Percentiles rank a stretch among this genome's conserved stretches.
These are phyloP conservation scores for Malus domestica DNA, from an alignment of 306 rosid species.

Conservation along the genomic window DNA sequence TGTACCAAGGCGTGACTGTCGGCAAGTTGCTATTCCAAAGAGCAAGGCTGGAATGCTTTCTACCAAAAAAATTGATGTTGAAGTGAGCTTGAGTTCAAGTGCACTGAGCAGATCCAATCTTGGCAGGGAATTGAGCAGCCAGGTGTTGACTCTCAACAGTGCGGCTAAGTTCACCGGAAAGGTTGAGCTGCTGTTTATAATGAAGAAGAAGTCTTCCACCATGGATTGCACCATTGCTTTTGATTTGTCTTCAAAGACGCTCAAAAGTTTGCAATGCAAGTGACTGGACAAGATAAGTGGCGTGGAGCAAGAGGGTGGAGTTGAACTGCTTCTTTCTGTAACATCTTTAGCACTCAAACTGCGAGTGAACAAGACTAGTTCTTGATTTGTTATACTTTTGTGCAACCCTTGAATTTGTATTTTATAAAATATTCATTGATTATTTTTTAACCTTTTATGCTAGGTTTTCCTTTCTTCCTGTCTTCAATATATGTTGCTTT, in stretches of 20 bases:
- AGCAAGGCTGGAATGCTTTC: slow-evolving; percentile 9
- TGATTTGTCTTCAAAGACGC: not conserved
- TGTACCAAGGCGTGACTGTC: not conserved
- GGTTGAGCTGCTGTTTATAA: not conserved
- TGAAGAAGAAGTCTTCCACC: slow-evolving; percentile 7
- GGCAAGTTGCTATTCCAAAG: not conserved
- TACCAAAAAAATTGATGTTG: not conserved
- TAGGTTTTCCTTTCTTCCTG: too few relatives aligned
- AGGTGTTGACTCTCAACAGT: slow-evolving; percentile 2
- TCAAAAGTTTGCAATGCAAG: slow-evolving; percentile 4
- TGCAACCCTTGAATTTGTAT: too few relatives aligned
- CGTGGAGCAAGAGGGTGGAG: too few relatives aligned
- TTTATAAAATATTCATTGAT: too few relatives aligned
- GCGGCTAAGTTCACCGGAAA: not conserved
- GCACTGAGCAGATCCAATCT: not conserved
- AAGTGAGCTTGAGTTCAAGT: not conserved
- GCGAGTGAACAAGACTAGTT: too few relatives aligned
- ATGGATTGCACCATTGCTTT: not conserved
- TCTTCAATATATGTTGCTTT: too few relatives aligned
- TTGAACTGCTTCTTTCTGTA: too few relatives aligned
- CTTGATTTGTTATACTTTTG: too few relatives aligned
- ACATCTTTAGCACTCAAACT: too few relatives aligned
- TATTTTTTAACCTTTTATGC: too few relatives aligned
- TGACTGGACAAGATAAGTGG: not conserved
- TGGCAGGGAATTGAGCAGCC: not conserved